Evolutionary conservation across 768 basidiomycete genomes (phyloP), one percentile per base, ranked within the genome.

Genomic region (Inosperma sp.): DNA sequence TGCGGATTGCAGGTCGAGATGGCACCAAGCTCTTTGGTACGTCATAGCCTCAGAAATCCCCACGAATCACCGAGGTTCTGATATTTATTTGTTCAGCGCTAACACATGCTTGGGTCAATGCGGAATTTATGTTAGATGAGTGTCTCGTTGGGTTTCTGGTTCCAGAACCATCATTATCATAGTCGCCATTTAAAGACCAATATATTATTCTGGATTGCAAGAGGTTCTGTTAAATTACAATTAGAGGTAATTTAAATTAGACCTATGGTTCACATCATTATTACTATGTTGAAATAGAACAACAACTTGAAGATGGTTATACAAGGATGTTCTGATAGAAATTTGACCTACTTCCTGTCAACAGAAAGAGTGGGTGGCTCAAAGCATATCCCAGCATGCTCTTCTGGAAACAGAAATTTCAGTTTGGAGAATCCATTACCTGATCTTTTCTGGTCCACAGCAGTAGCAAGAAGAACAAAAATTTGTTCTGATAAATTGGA

Each of bases 61-160:
- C 30, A 22, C 16, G 35, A 33, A 33, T 17, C 12, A 27, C 25
- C 2, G 4, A 30, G 37, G 53, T 23, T 36, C 25, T 12, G 36
- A 29, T 52, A 48, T 31, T 37, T 47, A 45, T 9, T 33, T 33
- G 16, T 31, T 51, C 27, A 98, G 95, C 87, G 39, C 68, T 80
- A 19, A 97, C 94, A 0, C 95, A 99, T 66, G 89, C 86, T 3
- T 99, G 95, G 95, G 93, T 99, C 26, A 97, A 92, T 58, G 81
- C 79, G n/a, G 95, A 99, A 44, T 86, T 86, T 59, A 96, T 98
- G 91, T 74, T 99, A 17, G 94, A 97, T 63, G 78, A 83, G 27
- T 97, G 92, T 66, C 73, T 96, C 39, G 87, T 99, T 30, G 95
- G 95, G 13, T 89, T 96, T 61, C 71, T 99, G 33, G 82, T 93